Percentiles rank a stretch among this genome's conserved stretches.
These are phyloP conservation scores for Microbotryum silenes-acaulis DNA, from an alignment of 1,284 basidiomycete species.

Conservation along the genomic window DNA sequence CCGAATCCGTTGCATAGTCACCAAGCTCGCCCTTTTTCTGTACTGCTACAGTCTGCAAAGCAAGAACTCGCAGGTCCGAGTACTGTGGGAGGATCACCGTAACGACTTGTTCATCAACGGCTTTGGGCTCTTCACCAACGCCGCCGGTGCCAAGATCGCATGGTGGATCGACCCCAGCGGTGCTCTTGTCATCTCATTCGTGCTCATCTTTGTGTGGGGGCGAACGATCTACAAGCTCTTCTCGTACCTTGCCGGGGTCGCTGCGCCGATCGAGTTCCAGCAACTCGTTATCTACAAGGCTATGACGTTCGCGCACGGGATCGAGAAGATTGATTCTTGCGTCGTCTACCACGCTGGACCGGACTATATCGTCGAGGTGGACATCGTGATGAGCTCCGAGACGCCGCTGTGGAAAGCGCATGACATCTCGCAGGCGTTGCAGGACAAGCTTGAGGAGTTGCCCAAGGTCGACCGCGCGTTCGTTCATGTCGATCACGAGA, in stretches of 20 bases:
- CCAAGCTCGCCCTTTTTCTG: conserved; percentile 77
- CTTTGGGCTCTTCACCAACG: conserved; percentile 74
- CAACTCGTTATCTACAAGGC: conserved; percentile 85
- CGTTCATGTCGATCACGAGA: conserved; percentile 90
- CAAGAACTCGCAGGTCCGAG: conserved; percentile 78
- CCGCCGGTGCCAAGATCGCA: conserved; percentile 73
- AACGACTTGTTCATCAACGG: conserved; percentile 38
- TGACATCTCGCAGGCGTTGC: conserved; percentile 75
- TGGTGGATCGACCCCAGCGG: conserved; percentile 84
- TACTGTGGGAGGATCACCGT: conserved; percentile 86
- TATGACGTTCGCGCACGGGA: conserved; percentile 75
- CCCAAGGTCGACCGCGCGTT: conserved; percentile 70
- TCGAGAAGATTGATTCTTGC: conserved; percentile 79
- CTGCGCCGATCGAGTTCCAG: conserved; percentile 81
- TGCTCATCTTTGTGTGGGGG: conserved; percentile 33
- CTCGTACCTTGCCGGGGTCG: conserved; percentile 77
- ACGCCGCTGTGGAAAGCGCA: conserved; percentile 88
- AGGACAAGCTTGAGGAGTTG: conserved; percentile 86
- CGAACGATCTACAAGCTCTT: conserved; percentile 73
- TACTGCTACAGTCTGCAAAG: conserved; percentile 74
- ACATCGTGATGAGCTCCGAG: conserved; percentile 83
- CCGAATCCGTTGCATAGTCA: conserved; percentile 46
- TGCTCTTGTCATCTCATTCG: conserved; percentile 60
- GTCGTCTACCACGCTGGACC: conserved; percentile 45
- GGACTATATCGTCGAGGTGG: conserved; percentile 87